phyloP scores from a whole-genome alignment of 305 asterid genomes.

The Fraxinus ornus region DNA sequence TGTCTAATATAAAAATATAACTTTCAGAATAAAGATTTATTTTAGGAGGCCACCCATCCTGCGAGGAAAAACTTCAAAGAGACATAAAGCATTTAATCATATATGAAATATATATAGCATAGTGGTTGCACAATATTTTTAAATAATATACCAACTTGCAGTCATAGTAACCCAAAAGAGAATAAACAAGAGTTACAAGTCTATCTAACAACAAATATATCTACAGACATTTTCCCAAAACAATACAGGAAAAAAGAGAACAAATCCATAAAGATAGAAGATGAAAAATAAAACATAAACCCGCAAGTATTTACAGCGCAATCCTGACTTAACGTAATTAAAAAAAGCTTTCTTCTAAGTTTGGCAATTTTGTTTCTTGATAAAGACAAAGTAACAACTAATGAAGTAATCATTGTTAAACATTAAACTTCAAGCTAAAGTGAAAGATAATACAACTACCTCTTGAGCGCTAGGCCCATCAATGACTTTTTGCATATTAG shows the following conservation, averaged over 20 bases:
- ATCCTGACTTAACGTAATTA: background rate
- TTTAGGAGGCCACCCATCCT: background rate
- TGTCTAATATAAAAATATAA: background rate
- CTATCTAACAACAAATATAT: background rate
- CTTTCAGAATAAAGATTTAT: background rate
- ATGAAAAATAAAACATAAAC: background rate
- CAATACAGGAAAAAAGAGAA: background rate
- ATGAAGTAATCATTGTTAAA: background rate
- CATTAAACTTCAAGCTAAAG: background rate
- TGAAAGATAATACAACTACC: slow-evolving; percentile 37
- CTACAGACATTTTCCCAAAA: background rate
- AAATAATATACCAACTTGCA: background rate
- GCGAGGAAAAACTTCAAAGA: background rate
- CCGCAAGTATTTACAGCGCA: background rate
- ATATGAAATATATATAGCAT: background rate
- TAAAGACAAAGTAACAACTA: background rate
- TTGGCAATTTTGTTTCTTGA: background rate
- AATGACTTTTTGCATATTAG: slow-evolving; percentile 56
- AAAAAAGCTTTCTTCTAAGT: background rate
- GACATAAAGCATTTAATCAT: background rate
- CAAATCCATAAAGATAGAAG: background rate
- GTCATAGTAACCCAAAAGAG: background rate
- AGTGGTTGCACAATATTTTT: background rate
- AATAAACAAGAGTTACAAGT: background rate
- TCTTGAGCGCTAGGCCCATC: slow-evolving; percentile 51